Base-by-base conservation (phyloP, 2,329 filamentous ascomycete genomes). In the Monascus ruber region DNA sequence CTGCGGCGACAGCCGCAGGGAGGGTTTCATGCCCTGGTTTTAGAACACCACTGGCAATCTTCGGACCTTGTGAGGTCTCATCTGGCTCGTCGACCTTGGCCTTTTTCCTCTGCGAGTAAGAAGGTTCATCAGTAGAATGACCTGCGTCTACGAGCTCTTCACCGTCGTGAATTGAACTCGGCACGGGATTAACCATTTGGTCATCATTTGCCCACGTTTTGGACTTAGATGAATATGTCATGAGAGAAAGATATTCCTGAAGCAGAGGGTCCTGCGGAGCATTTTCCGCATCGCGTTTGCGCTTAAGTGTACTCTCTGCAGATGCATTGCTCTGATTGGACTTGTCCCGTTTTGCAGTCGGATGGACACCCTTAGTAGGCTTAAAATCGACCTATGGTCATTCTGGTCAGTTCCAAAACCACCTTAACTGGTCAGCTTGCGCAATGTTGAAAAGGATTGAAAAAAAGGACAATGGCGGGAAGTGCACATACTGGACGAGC, bases 231-330 rank as follows among this genome's bases (percentile, higher is more conserved):
- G 73, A 68, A 34, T 76, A 67, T 53, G 84, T 77, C 80, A 94
- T 93, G 36, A 88, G 77, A 44, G 83, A 77, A 37, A 96, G 68
- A 59, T 83, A 96, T 65, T 95, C 88, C 55, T 83, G 77, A 44
- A 95, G 69, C 64, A 91, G 93, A 4, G 83, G 77, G 53, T 94
- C 83, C 8, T 78, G 69, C 49, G 75, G 69, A 46, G 47, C 54
- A 83, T 88, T 52, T 78, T 77, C 71, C 25, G 48, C 52, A 31
- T 55, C 55, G 37, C 61, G 56, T 46, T 66, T 65, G 43, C 63
- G 62, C 48, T 66, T 66, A 36, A 65, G 55, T 33, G 50, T 53
- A 44, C 47, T 54, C 37, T 54, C 54, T 24, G 46, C 35, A 25
- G 45, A 41, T 26, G 49, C 42, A 37, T 48, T 47, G 33, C 48